Percentiles rank a stretch among this genome's conserved stretches.
Conservation (phyloP, 768 basidiomycete species). For the Mycena filopes region DNA sequence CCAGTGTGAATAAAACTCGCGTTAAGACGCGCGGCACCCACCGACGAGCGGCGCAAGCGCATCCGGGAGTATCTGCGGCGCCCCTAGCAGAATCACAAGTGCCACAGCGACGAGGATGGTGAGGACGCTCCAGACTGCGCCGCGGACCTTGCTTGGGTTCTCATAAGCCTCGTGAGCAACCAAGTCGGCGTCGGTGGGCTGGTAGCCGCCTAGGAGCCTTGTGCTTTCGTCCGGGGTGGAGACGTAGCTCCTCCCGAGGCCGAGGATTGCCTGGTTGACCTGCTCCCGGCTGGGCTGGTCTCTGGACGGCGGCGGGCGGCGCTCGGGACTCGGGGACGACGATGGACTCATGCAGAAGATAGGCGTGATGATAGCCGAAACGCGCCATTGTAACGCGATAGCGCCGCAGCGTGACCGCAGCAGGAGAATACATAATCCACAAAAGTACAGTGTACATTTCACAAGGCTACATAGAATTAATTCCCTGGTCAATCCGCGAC, state of each 20-base stretch:
- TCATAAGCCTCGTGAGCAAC: background rate
- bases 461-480: too few species aligned
- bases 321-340: conserved; percentile 11
- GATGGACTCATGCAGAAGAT: conserved; percentile 13
- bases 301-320: background rate
- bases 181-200: background rate
- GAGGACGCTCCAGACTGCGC: conserved; percentile 21
- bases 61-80: conserved; percentile 26
- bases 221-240: conserved; percentile 26
- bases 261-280: conserved; percentile 24
- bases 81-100: conserved; percentile 12
- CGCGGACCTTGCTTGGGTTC: background rate
- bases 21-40: background rate
- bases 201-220: conserved; percentile 19
- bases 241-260: conserved; percentile 26
- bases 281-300: conserved; percentile 16
- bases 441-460: too few species aligned
- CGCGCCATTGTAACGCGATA: conserved; percentile 6
- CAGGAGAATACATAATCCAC: background rate
- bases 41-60: conserved; percentile 28
- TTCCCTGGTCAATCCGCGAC: background rate
- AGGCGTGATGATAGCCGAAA: background rate
- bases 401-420: conserved; percentile 25
- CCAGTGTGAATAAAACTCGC: background rate
- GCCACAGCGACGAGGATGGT: conserved; percentile 10